Base-by-base conservation (phyloP, 179 eudicot genomes). In the Monotropa hypopitys region DNA sequence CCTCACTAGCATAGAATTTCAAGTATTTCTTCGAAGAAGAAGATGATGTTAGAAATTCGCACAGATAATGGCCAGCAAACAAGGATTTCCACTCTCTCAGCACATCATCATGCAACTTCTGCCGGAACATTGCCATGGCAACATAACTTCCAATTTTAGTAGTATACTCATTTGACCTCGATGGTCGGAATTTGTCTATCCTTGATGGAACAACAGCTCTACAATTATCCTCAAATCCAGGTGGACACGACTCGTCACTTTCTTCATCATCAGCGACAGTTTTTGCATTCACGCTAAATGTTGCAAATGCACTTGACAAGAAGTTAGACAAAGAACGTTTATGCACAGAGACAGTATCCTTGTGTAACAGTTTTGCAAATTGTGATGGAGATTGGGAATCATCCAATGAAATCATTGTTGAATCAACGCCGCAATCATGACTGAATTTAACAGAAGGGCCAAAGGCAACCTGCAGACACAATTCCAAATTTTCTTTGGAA, bases 81-180 rank as follows among this genome's bases (percentile, higher is more conserved):
- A 84, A 72, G 18, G 86, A 76, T 70, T 85, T 84, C 92, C 89
- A 93, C 56, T 88, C 91, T 70, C 85, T 84, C 18, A 90, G 86
- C 76, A 88, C 93, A 74, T 76, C 86, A 33, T 89, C 88, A 76
- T 91, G 95, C 79, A 95, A 83, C 87, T 84, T 93, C 84, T 84
- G 89, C 51, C 93, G 88, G 75, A 84, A 85, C 73, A 87, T 81
- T 66, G 97, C 89, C 86, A 89, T 79, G 65, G 77, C 81, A 54
- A 85, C 82, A 73, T 82, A 78, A 62, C 81, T 81, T 59, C 76
- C 78, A 42, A 83, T 75, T 80, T 81, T 85, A 28, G 82, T 61
- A 65, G 66, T 56, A 70, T 74, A 40, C 76, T 78, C 84, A 56
- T 77, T 80, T 43, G 84, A 79, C 26, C 78, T 80, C 54, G 78